These are phyloP conservation scores for Eucalyptus cloeziana DNA, from an alignment of 345 rosid genomes.

Conservation along the genomic window DNA sequence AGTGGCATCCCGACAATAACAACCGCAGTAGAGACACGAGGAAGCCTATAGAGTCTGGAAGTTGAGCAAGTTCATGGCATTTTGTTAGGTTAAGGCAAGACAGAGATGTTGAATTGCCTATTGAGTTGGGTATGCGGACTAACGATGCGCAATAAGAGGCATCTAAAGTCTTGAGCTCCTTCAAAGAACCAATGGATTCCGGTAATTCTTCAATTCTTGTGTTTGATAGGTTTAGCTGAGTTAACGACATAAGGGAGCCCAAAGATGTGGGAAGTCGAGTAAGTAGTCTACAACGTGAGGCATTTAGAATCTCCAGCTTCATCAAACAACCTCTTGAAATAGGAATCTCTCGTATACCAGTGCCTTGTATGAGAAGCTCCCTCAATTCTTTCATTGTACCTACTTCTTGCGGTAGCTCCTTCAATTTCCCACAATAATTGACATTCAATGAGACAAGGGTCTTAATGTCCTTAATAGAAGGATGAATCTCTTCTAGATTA, in stretches of 20 bases:
- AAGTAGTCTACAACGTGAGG: rapidly evolving
- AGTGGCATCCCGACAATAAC: too few species aligned
- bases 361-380: rapidly evolving
- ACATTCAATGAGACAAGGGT: background rate
- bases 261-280: rapidly evolving
- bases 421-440: rapidly evolving
- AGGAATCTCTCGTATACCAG: background rate
- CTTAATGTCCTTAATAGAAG: rapidly evolving
- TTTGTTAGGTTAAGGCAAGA: rapidly evolving
- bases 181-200: rapidly evolving
- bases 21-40: rapidly evolving
- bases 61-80: background rate
- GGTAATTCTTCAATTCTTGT: background rate
- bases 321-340: too few species aligned
- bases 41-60: background rate
- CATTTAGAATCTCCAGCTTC: too few species aligned
- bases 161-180: rapidly evolving
- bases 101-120: rapidly evolving
- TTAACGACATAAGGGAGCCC: background rate
- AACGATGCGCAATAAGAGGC: rapidly evolving
- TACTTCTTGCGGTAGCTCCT: rapidly evolving
- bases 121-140: background rate
- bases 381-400: background rate
- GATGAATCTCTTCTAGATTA: background rate
- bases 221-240: rapidly evolving